Evolutionary conservation across 2,329 filamentous ascomycete species (phyloP), one percentile per base, ranked within the genome.

Genomic region (Cladosporium sp.): DNA sequence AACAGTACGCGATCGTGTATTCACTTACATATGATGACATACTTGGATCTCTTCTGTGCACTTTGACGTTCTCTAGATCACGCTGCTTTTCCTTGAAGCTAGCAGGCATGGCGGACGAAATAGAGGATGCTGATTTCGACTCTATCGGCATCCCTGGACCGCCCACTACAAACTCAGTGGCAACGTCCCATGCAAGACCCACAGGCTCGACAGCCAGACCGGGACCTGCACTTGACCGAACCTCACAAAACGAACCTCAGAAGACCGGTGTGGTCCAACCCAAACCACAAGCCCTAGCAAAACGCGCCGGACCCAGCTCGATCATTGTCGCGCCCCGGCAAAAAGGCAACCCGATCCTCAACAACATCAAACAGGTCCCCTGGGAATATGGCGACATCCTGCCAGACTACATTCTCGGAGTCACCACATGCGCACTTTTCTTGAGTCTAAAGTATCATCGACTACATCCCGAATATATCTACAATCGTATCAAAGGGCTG

Each of bases 341-440:
- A 68, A 94, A 95, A 69, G 93, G 92, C 54, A 98, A 98, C 61
- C 93, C 93, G 0, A 86, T 97, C 43, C 74, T 98, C 25, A 86
- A 88, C 48, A 82, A 85, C 68, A 80, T 98, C 60, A 84, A 85
- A 53, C 84, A 86, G 1, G 77, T 94, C 52, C 81, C 90, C 0
- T 98, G 93, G 93, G 93, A 98, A 69, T 97, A 95, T 69, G 91
- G 88, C 54, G 92, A 97, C 63, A 95, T 95, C n/a, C 85, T 86
- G 1, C 88, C 92, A 27, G 93, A 98, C 71, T 98, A 94, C 67
- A 85, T 92, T 7, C 76, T 97, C 41, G 92, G 93, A 0, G 66
- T 80, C 36, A 95, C 90, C 0, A 95, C 91, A 6, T 95, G 92
- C 62, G 91, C 88, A 0, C 77, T 98, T 4, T 98, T 97, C 65